Conservation (phyloP, 2,329 filamentous ascomycete genomes). For the Endocalyx cinctus region DNA sequence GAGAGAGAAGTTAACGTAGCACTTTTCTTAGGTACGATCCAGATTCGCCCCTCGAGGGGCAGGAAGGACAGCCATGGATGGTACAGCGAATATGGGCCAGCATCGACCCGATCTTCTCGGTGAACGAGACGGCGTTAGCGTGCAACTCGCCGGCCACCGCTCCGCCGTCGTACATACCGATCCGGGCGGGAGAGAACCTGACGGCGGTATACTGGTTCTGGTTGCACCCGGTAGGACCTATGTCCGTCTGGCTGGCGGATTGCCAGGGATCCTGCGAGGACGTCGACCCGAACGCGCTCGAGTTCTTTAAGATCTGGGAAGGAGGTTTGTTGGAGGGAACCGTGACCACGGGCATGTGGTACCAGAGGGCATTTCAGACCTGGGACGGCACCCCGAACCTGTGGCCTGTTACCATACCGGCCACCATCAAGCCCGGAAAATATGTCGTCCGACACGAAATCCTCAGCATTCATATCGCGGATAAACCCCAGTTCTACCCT, state of each 20-base stretch:
- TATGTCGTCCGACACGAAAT: conserved; percentile 52
- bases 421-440: conserved; percentile 38
- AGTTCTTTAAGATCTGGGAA: conserved; percentile 38
- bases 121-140: conserved; percentile 27
- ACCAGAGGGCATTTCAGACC: conserved; percentile 33
- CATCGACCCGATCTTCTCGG: conserved; percentile 34
- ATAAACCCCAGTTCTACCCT: conserved; percentile 41
- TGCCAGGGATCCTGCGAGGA: conserved; percentile 27
- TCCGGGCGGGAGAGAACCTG: conserved; percentile 30
- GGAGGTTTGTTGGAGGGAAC: conserved; percentile 29
- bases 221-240: conserved; percentile 36
- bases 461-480: conserved; percentile 44
- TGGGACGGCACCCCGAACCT: conserved; percentile 33
- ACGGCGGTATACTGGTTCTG: conserved; percentile 38
- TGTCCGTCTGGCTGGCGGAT: conserved; percentile 33
- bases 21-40: conserved; percentile 29
- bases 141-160: conserved; percentile 33
- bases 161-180: conserved; percentile 31
- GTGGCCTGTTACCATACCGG: conserved; percentile 44
- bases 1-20: neutral
- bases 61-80: conserved; percentile 34
- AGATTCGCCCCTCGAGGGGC: conserved; percentile 21
- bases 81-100: conserved; percentile 32
- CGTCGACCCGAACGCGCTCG: conserved; percentile 25
- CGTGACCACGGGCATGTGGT: conserved; percentile 32